A percentile compares a stretch with the other conserved stretches of the same genome.
These are phyloP conservation scores for Cichorium intybus DNA, from an alignment of 140 eudicot genomes.

Conservation along the genomic window DNA sequence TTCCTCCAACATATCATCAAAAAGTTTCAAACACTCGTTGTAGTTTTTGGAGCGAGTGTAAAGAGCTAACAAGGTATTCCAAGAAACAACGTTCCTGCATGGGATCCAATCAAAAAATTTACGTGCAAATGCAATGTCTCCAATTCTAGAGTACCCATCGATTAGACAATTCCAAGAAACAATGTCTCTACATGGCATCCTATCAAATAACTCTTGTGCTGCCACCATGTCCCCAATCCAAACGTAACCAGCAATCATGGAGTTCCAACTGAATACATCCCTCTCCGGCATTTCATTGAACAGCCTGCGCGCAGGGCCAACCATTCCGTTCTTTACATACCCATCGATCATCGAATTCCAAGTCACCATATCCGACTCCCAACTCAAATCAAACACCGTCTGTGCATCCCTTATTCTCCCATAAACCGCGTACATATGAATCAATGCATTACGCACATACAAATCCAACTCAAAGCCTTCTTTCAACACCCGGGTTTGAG, in stretches of 20 bases:
- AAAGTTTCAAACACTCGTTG: conserved; percentile 44
- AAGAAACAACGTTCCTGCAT: conserved; percentile 46
- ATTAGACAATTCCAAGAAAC: conserved; percentile 68
- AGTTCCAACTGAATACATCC: conserved; percentile 66
- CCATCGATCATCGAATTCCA: conserved; percentile 74
- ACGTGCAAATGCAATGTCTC: conserved; percentile 38
- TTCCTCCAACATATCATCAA: conserved; percentile 51
- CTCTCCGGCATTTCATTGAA: conserved; percentile 59
- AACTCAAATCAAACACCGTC: conserved; percentile 49
- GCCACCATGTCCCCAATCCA: conserved; percentile 44
- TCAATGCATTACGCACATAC: conserved; percentile 47
- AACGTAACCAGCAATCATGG: conserved; percentile 55
- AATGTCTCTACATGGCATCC: conserved; percentile 49
- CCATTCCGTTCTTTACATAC: conserved; percentile 57
- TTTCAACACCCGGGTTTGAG: conserved; percentile 41
- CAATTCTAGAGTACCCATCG: conserved; percentile 55
- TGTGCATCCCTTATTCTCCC: conserved; percentile 40
- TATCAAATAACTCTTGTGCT: conserved; percentile 59
- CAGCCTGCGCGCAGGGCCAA: conserved; percentile 37
- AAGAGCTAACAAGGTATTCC: conserved; percentile 63
- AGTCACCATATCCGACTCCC: conserved; percentile 53
- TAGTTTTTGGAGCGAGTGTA: conserved; percentile 44
- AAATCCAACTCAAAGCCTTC: conserved; percentile 62
- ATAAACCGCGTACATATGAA: conserved; percentile 49
- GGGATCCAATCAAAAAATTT: conserved; percentile 54